Evolutionary conservation across 805 yeast species (phyloP).

Genomic region (Spathaspora arborariae): DNA sequence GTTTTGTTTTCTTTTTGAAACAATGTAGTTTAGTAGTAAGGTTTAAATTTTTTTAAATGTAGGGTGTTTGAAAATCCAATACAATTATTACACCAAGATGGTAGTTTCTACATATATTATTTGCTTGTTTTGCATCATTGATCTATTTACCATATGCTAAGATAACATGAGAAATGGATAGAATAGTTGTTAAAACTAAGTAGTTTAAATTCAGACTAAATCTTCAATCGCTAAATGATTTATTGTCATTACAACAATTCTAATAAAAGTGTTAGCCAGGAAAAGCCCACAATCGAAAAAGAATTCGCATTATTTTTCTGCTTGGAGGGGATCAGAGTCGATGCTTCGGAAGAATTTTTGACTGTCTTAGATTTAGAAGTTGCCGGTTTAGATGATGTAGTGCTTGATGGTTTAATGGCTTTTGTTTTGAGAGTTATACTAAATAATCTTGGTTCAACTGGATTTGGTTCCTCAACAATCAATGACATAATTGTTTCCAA

Average conservation of each 20-base stretch:
- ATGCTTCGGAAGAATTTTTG: neutral
- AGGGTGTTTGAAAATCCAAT: too few relatives aligned
- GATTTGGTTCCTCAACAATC: neutral
- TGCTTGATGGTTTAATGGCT: neutral
- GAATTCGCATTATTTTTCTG: neutral
- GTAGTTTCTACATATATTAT: too few relatives aligned
- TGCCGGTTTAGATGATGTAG: neutral
- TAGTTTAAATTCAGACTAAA: too few relatives aligned
- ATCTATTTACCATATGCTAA: too few relatives aligned
- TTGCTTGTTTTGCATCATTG: too few relatives aligned
- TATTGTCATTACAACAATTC: neutral
- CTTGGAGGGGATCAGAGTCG: too few relatives aligned
- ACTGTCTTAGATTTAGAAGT: neutral
- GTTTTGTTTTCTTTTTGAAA: conserved; percentile 32
- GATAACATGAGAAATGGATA: too few relatives aligned
- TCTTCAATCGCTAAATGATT: too few relatives aligned
- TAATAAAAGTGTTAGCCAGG: neutral
- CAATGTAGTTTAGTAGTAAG: too few relatives aligned
- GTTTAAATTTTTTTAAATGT: too few relatives aligned
- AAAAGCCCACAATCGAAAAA: neutral
- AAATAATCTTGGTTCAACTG: neutral
- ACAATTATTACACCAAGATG: too few relatives aligned
- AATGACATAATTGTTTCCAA: conserved; percentile 53
- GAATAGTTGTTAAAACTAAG: too few relatives aligned
- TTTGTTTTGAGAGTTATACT: neutral